Evolutionary conservation across 345 rosid genomes (phyloP).

Genomic region (Sisymbrium irio): DNA sequence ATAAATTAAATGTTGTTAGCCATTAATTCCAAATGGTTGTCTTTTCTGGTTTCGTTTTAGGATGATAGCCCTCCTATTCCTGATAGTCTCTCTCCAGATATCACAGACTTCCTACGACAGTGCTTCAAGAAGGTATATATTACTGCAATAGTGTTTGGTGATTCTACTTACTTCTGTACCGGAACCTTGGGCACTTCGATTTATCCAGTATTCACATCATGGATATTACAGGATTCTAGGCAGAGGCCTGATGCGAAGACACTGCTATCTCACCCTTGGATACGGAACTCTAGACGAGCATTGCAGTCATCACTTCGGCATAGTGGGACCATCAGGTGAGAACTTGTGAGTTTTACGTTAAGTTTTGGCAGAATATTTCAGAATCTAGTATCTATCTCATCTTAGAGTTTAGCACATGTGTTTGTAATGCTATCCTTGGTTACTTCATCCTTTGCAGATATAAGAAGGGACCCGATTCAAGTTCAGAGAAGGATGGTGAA

Average conservation of each 20-base stretch:
- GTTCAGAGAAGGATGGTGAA: constrained; percentile 51
- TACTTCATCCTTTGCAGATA: constrained; percentile 46
- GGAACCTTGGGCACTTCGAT: neutral
- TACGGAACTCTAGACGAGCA: constrained; percentile 80
- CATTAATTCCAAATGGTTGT: neutral
- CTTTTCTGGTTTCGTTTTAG: constrained; percentile 40
- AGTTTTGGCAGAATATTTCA: neutral
- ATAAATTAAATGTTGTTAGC: neutral
- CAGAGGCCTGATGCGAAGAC: constrained; percentile 99
- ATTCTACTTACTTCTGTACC: neutral
- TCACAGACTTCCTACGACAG: constrained; percentile 84
- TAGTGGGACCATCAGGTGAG: constrained; percentile 73
- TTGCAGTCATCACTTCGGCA: constrained; percentile 82
- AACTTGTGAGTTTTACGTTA: neutral
- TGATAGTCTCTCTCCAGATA: constrained; percentile 90
- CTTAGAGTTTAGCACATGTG: neutral
- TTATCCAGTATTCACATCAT: constrained; percentile 9
- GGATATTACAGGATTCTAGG: constrained; percentile 74
- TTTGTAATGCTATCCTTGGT: constrained; percentile 6
- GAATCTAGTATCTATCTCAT: neutral
- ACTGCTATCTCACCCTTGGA: constrained; percentile 97
- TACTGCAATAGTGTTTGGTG: constrained; percentile 3
- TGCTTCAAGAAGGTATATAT: constrained; percentile 90
- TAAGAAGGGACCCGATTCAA: constrained; percentile 41
- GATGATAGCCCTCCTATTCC: constrained; percentile 97